A percentile compares a stretch with the other conserved stretches of the same genome.
Conservation (phyloP, 176 grass and related monocot genomes). For the Typha latifolia region DNA sequence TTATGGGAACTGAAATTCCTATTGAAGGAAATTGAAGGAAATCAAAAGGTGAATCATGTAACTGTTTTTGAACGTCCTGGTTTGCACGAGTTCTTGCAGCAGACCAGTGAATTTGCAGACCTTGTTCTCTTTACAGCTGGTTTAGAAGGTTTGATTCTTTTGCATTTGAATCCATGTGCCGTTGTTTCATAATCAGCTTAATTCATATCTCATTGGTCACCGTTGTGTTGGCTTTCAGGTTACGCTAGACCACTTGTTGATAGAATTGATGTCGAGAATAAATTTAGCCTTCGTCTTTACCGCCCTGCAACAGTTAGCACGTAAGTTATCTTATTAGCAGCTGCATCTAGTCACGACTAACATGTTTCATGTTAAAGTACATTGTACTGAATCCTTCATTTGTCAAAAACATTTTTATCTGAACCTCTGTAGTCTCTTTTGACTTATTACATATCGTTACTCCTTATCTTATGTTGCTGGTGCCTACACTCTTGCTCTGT, state of each 20-base stretch:
- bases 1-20: slow-evolving; percentile 12
- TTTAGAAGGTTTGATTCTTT: slow-evolving; percentile 56
- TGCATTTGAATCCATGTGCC: not conserved
- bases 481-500: too few species aligned
- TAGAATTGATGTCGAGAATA: slow-evolving; percentile 78
- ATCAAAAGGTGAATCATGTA: slow-evolving; percentile 58
- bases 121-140: slow-evolving; percentile 96
- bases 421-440: too few species aligned
- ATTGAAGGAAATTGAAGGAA: slow-evolving; percentile 71
- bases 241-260: slow-evolving; percentile 97
- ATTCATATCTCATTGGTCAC: slow-evolving; percentile 8
- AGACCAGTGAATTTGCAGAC: slow-evolving; percentile 74
- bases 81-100: slow-evolving; percentile 70
- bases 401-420: too few species aligned
- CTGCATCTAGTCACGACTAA: slow-evolving; percentile 5
- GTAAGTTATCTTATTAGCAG: slow-evolving; percentile 42
- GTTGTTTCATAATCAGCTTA: not conserved
- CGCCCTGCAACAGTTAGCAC: slow-evolving; percentile 90
- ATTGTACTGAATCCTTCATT: too few species aligned
- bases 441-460: too few species aligned
- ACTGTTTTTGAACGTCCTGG: slow-evolving; percentile 95
- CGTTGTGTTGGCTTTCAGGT: slow-evolving; percentile 30
- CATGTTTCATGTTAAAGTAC: too few species aligned
- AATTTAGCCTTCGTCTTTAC: slow-evolving; percentile 78
- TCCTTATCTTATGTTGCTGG: too few species aligned